Conservation (phyloP, 352 stramenopile species). For the Globisporangium radiosum region DNA sequence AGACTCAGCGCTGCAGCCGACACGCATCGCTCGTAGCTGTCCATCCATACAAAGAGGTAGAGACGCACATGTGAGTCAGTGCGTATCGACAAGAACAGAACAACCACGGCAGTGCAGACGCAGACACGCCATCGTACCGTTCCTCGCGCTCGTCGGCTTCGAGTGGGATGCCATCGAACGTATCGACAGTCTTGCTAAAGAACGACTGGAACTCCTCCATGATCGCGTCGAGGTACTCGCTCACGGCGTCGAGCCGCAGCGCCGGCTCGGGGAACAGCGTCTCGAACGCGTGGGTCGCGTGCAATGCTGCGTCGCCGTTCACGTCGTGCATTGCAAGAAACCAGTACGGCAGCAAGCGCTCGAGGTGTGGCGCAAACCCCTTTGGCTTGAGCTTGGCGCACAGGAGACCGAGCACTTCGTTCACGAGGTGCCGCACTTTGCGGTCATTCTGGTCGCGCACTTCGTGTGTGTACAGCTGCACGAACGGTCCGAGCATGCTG, state of each 20-base stretch:
- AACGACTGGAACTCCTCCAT: constrained; percentile 65
- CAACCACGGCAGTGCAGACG: no score
- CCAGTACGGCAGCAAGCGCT: constrained; percentile 72
- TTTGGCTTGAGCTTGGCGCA: constrained; percentile 57
- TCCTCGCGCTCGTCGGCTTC: constrained; percentile 64
- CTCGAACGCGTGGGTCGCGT: constrained; percentile 46
- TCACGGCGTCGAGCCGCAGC: constrained; percentile 24
- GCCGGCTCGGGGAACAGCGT: constrained; percentile 37
- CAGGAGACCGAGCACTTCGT: constrained; percentile 58
- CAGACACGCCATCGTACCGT: constrained; percentile 21
- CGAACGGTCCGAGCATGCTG: constrained; percentile 68
- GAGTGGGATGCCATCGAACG: constrained; percentile 53
- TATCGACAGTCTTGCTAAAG: constrained; percentile 50
- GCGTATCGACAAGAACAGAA: neutral
- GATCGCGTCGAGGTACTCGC: constrained; percentile 31
- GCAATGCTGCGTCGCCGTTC: constrained; percentile 41
- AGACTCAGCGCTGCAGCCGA: constrained; percentile 55
- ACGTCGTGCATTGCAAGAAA: constrained; percentile 76
- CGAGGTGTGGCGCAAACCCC: constrained; percentile 64
- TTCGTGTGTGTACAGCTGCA: constrained; percentile 72
- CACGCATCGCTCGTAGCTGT: constrained; percentile 52
- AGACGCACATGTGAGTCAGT: neutral
- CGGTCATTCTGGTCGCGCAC: constrained; percentile 82
- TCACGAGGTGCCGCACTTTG: constrained; percentile 71
- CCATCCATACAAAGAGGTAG: neutral